Evolutionary conservation across 148 eudicot species (phyloP), one percentile per base, ranked within the genome.

Genomic region (Agrostemma githago): DNA sequence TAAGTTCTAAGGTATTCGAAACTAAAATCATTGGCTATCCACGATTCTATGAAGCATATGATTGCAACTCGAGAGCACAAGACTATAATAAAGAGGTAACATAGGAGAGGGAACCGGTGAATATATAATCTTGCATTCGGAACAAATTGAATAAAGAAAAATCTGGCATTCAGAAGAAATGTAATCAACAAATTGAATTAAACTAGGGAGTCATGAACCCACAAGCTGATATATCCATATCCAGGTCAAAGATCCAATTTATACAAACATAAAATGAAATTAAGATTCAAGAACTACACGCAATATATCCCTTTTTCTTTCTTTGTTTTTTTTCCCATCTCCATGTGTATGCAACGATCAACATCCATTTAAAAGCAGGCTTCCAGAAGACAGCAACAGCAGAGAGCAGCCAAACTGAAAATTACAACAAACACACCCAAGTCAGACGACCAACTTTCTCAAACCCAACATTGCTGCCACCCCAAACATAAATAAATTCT

Each of bases 321-420:
- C 62, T 26, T 26, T 26, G 1, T 48, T 53, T 51, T n/a, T 17
- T 66, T 53, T 67, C 26, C 26, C 11, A 48, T 38, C 51, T 62
- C n/a, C 71, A 74, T 62, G n/a, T 56, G 63, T 56, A 48, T 63
- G 12, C 48, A 34, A 66, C 16, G 62, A 68, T 61, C 70, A 26
- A 39, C 71, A 74, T 51, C 44, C 63, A 74, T 48, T 56, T 81
- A 90, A 75, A 88, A 90, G 88, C 90, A 87, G 4, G 87, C 88
- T 38, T 90, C 92, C 72, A 90, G 78, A 54, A 90, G 84, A 79
- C 96, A 90, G 73, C 96, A 90, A 73, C 96, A 90, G 73, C 96
- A 90, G 48, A 88, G 79, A 59, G 92, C 96, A 76, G 96, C 91
- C 86, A 84, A 84, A 82, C 81, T 78, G 76, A 60, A 59, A 78